Evolutionary conservation across 495 filamentous ascomycete genomes (phyloP).

Genomic region (Lophiostoma macrostomum): DNA sequence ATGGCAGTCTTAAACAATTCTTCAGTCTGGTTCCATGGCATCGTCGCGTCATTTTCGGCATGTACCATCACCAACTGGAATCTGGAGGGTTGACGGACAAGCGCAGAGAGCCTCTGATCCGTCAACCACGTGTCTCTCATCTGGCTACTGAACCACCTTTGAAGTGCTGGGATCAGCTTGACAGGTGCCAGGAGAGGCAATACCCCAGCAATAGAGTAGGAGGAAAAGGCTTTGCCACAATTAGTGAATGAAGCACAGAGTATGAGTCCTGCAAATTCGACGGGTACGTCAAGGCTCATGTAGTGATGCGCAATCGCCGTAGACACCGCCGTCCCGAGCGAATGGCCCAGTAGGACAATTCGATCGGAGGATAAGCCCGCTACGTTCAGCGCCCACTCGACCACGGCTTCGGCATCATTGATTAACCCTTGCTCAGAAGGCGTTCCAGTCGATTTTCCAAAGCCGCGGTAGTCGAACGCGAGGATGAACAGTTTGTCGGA

Average conservation of each 20-base stretch:
- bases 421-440: conserved; percentile 35
- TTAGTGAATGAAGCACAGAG: conserved; percentile 32
- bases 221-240: conserved; percentile 18
- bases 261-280: conserved; percentile 36
- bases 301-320: conserved; percentile 29
- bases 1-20: conserved; percentile 22
- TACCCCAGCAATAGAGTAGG: conserved; percentile 23
- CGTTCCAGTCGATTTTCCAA: conserved; percentile 33
- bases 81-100: conserved; percentile 10
- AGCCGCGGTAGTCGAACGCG: conserved; percentile 45
- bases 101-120: conserved; percentile 3
- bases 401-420: conserved; percentile 53
- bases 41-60: conserved; percentile 24
- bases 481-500: conserved; percentile 58
- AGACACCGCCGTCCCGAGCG: conserved; percentile 37
- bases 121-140: conserved; percentile 32
- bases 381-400: conserved; percentile 53
- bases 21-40: conserved; percentile 31
- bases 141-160: conserved; percentile 26
- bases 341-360: conserved; percentile 38
- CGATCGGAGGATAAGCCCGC: conserved; percentile 31
- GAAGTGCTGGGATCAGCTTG: conserved; percentile 19
- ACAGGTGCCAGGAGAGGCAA: conserved; percentile 26
- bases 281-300: conserved; percentile 6
- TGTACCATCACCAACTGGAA: conserved; percentile 25